phyloP scores from a whole-genome alignment of 371 early-diverging fungal species.

The Mortierella sp. region DNA sequence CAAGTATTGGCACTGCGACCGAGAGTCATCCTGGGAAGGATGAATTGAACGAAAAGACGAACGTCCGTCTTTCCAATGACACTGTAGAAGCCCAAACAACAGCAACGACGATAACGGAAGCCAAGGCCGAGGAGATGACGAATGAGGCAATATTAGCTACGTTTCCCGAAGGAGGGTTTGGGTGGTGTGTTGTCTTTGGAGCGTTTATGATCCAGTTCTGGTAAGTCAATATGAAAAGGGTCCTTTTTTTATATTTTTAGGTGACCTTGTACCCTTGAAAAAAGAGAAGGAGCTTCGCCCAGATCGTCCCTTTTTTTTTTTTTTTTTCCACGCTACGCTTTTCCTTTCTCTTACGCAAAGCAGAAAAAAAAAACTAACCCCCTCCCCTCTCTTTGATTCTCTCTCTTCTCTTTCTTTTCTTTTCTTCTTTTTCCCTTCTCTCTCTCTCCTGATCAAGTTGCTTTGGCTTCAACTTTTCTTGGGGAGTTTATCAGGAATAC shows the following conservation, averaged over 20 bases:
- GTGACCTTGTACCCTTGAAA: not conserved
- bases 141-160: not conserved
- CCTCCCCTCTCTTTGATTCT: too few relatives aligned
- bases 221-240: conserved; percentile 10
- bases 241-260: too few relatives aligned
- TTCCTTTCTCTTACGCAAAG: too few relatives aligned
- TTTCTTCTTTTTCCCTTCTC: not conserved
- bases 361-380: too few relatives aligned
- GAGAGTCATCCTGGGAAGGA: not conserved
- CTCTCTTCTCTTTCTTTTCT: not conserved
- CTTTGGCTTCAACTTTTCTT: conserved; percentile 56
- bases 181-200: conserved; percentile 68
- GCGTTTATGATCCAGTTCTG: conserved; percentile 65
- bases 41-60: not conserved
- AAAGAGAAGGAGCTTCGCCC: not conserved
- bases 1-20: not conserved
- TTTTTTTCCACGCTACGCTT: not conserved
- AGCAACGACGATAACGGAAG: not conserved
- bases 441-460: conserved; percentile 9
- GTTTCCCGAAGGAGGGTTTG: conserved; percentile 63
- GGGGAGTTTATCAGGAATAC: conserved; percentile 61
- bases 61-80: not conserved
- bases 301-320: not conserved
- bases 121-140: not conserved
- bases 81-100: not conserved